Evolutionary conservation across 2,329 filamentous ascomycete species (phyloP), one percentile per base, ranked within the genome.

Genomic region (Clonostachys rhizophaga): DNA sequence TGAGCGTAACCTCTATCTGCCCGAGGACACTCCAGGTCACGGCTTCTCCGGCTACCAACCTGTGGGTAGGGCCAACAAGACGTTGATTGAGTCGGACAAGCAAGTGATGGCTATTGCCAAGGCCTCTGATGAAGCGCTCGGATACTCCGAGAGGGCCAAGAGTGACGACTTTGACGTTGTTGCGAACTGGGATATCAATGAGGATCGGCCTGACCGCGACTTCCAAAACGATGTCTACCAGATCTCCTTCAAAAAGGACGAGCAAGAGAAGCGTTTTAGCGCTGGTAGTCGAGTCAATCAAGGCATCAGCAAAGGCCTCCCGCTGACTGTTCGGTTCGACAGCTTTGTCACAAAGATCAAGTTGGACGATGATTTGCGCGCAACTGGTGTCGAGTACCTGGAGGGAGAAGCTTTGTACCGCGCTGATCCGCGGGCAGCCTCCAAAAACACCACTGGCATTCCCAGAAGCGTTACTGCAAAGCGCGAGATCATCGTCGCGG

Each of bases 271-370:
- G 42, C 79, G 81, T 33, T 76, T 68, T 41, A 76, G 79, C 13
- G 67, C 78, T 5, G 74, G 79, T 33, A 76, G 83, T 47, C 77
- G 82, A 45, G 65, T 86, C 43, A 56, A 79, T 3, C 51, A 61
- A 4, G 58, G 55, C 1, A 57, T 52, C 45, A 54, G 55, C 11
- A 20, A 9, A 11, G n/a, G 35, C 6, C 34, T 52, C 20, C 54
- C 53, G 6, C 46, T 58, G 18, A 53, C 53, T 20, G 51, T 58
- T 16, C 49, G 49, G 5, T 49, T 55, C 50, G 54, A 56, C 51
- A 64, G 53, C 8, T 54, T 63, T 24, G 68, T 61, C 43, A 69
- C 65, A 16, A 63, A 62, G 45, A 58, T 71, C 6, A 58, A 58
- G 14, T 68, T 73, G 43, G 57, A 66, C 43, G 52, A 60, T 16